phyloP scores from a whole-genome alignment of 140 eudicot genomes.

The Flaveria floridana region DNA sequence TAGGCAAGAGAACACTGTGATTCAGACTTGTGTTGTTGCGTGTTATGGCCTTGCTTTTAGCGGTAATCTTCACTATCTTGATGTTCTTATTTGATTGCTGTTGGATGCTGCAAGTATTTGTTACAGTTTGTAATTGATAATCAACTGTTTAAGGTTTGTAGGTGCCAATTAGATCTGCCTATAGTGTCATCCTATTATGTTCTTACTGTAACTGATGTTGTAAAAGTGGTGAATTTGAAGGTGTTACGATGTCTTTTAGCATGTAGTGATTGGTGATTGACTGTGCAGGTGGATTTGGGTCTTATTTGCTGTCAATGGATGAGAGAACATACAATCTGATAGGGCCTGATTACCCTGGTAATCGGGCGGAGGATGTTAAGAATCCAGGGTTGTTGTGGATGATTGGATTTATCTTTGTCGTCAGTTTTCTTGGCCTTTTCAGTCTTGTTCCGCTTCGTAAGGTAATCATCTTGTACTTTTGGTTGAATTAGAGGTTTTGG shows the following conservation, averaged over 20 bases:
- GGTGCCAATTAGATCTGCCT: no score
- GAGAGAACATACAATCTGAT: slow-evolving; percentile 71
- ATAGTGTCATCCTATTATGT: no score
- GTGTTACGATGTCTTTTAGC: no score
- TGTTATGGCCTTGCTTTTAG: slow-evolving; percentile 93
- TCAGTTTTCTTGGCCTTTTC: slow-evolving; percentile 88
- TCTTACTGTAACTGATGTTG: no score
- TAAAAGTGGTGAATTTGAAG: no score
- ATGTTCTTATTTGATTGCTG: not conserved
- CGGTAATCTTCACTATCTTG: slow-evolving; percentile 40
- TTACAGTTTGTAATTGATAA: no score
- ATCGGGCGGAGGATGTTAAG: slow-evolving; percentile 79
- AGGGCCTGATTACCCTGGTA: slow-evolving; percentile 86
- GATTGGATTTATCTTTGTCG: slow-evolving; percentile 71
- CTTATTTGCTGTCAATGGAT: slow-evolving; percentile 86
- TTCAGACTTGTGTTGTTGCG: slow-evolving; percentile 94
- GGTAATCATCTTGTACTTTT: slow-evolving; percentile 33
- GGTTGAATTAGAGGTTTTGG: not conserved
- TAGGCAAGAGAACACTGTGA: slow-evolving; percentile 84
- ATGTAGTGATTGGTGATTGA: slow-evolving; percentile 10
- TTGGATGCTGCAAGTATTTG: not conserved
- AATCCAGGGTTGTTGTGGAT: slow-evolving; percentile 91
- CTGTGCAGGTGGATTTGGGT: slow-evolving; percentile 76
- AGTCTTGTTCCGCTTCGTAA: slow-evolving; percentile 92
- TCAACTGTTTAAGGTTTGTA: no score